Evolutionary conservation across 257 asterid species (phyloP).

Genomic region (Fraxinus quadrangulata): DNA sequence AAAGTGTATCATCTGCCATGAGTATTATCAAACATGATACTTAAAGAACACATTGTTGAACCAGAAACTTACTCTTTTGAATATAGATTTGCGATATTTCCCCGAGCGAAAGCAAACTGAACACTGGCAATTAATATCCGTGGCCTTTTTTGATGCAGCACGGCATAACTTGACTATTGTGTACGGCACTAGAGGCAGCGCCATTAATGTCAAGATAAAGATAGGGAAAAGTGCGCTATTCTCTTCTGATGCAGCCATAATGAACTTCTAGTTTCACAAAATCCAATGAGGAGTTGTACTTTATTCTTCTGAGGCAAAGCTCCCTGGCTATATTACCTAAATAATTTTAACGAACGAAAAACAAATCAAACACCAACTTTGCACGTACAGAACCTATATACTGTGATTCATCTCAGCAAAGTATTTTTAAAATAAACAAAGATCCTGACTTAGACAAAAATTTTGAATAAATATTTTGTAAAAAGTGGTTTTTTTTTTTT

Average conservation of each 20-base stretch:
- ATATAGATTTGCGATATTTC: constrained; percentile 85
- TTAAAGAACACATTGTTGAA: background rate
- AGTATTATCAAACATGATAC: constrained; percentile 8
- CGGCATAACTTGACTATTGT: constrained; percentile 72
- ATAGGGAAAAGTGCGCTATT: constrained; percentile 90
- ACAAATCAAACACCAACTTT: background rate
- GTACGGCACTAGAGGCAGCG: constrained; percentile 93
- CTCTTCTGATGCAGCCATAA: constrained; percentile 90
- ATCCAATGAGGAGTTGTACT: background rate
- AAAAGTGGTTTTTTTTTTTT: too few relatives aligned
- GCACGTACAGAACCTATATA: background rate
- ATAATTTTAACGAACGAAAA: background rate
- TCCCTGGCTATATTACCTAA: background rate
- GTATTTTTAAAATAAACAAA: too few relatives aligned
- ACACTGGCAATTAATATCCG: constrained; percentile 71
- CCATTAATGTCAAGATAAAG: constrained; percentile 84
- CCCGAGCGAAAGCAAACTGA: constrained; percentile 89
- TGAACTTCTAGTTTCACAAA: constrained; percentile 32
- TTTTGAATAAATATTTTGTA: too few relatives aligned
- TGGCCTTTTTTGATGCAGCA: constrained; percentile 62
- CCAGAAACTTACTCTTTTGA: constrained; percentile 67
- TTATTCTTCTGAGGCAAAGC: background rate
- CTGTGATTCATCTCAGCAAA: background rate
- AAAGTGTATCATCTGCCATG: background rate
- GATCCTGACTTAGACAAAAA: too few relatives aligned